A percentile compares a stretch with the other conserved stretches of the same genome.
Conservation (phyloP, 371 early-diverging fungal genomes). For the Lichtheimia hyalospora region DNA sequence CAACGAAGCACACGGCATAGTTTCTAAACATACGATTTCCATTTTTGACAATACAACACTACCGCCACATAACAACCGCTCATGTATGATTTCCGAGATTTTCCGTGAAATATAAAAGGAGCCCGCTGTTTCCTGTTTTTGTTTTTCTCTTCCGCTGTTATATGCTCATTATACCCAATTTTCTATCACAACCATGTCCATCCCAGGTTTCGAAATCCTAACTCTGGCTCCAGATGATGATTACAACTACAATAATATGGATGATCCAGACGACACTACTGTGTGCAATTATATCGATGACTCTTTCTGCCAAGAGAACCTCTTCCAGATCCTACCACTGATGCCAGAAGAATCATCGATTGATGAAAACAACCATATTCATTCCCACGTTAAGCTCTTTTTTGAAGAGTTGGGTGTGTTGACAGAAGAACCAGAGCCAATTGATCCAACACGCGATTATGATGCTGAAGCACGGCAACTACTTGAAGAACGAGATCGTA, state of each 20-base stretch:
- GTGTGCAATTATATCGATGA: conserved; percentile 33
- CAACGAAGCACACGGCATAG: too few relatives aligned
- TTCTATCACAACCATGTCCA: too few relatives aligned
- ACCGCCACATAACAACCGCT: too few relatives aligned
- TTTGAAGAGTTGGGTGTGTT: conserved; percentile 37
- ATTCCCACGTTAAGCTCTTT: conserved; percentile 24
- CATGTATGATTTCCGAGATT: too few relatives aligned
- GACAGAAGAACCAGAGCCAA: conserved; percentile 40
- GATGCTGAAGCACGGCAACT: conserved; percentile 24
- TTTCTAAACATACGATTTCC: too few relatives aligned
- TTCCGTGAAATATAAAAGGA: too few relatives aligned
- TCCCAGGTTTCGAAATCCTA: conserved; percentile 21
- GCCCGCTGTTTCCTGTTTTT: too few relatives aligned
- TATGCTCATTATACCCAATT: too few relatives aligned
- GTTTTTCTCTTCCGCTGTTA: too few relatives aligned
- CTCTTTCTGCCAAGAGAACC: conserved; percentile 41
- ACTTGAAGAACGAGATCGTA: conserved; percentile 18
- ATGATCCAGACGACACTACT: conserved; percentile 1
- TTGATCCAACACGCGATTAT: conserved; percentile 39
- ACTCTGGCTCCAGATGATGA: conserved; percentile 20
- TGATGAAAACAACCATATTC: conserved; percentile 41
- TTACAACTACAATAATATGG: conserved; percentile 9
- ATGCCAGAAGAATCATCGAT: conserved; percentile 39
- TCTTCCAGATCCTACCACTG: conserved; percentile 35
- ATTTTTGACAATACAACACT: background rate